These are phyloP conservation scores for Paragyromitra xinjiangensis DNA, from an alignment of 495 filamentous ascomycete species.

Conservation along the genomic window DNA sequence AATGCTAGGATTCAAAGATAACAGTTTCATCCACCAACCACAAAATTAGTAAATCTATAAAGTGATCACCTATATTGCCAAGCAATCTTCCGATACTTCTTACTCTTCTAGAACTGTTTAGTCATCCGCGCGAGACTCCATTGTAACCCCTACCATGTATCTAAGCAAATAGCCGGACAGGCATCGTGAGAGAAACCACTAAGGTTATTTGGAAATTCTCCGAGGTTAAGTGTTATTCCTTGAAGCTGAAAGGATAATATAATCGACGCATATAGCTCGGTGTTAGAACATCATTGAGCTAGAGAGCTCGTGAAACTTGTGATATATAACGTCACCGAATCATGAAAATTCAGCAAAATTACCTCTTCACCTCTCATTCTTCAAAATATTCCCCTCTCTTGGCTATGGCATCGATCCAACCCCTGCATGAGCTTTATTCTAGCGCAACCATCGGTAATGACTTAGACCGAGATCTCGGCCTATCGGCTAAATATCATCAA, in stretches of 20 bases:
- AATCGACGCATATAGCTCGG: constrained; percentile 9
- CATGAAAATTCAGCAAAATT: constrained; percentile 1
- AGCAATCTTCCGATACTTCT: too few relatives aligned
- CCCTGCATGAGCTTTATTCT: constrained; percentile 5
- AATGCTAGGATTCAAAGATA: neutral
- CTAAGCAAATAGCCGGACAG: neutral
- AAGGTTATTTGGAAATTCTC: neutral
- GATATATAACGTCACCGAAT: constrained; percentile 13
- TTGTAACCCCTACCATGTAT: neutral
- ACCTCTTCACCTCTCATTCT: constrained; percentile 18
- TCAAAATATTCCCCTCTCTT: constrained; percentile 20
- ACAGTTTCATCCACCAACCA: too few relatives aligned
- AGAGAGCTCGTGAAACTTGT: neutral
- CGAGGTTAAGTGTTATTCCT: neutral
- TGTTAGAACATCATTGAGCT: constrained; percentile 19
- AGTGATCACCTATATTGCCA: too few relatives aligned
- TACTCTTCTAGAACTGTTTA: too few relatives aligned
- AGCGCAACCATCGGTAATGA: constrained; percentile 22
- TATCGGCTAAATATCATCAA: constrained; percentile 40
- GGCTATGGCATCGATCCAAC: neutral
- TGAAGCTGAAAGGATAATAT: neutral
- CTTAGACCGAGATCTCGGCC: constrained; percentile 21
- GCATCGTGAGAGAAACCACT: neutral
- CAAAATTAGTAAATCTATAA: too few relatives aligned
- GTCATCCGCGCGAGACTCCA: too few relatives aligned